Percentiles rank a stretch among this genome's conserved stretches.
Conservation (phyloP, 805 yeast genomes). For the Lipomyces starkeyi region DNA sequence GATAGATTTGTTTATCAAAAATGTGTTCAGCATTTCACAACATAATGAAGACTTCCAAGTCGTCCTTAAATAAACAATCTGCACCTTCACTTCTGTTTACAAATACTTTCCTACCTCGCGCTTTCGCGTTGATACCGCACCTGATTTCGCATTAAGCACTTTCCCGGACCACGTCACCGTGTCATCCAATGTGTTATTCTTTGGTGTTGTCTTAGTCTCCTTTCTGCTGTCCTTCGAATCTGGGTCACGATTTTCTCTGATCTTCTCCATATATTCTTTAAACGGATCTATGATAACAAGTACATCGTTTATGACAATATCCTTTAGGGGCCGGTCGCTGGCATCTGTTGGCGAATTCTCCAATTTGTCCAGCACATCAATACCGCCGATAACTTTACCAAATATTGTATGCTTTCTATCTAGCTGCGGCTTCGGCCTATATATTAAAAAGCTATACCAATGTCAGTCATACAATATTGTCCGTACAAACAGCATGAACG, state of each 20-base stretch:
- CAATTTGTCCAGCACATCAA: slow-evolving; percentile 55
- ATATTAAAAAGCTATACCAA: slow-evolving; percentile 65
- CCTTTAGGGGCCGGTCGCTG: slow-evolving; percentile 33
- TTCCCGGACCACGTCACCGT: slow-evolving; percentile 34
- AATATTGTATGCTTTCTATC: slow-evolving; percentile 65
- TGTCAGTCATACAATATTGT: background rate
- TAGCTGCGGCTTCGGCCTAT: slow-evolving; percentile 71
- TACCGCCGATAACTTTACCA: slow-evolving; percentile 59
- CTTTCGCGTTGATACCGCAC: background rate
- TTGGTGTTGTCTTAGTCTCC: background rate
- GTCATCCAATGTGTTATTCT: slow-evolving; percentile 17
- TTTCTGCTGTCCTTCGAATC: slow-evolving; percentile 6
- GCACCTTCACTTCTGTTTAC: background rate
- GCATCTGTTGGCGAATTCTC: slow-evolving; percentile 44
- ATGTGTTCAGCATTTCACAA: no score
- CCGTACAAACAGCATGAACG: slow-evolving; percentile 6
- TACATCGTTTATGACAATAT: slow-evolving; percentile 30
- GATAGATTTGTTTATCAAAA: background rate
- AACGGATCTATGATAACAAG: slow-evolving; percentile 39
- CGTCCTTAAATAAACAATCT: background rate
- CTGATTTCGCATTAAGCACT: slow-evolving; percentile 2
- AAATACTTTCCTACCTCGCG: background rate
- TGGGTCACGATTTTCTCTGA: slow-evolving; percentile 21
- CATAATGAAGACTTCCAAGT: background rate
- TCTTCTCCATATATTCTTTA: slow-evolving; percentile 28